These are phyloP conservation scores for Nymphaea colorata DNA, from an alignment of 164 flowering plant genomes.

Conservation along the genomic window DNA sequence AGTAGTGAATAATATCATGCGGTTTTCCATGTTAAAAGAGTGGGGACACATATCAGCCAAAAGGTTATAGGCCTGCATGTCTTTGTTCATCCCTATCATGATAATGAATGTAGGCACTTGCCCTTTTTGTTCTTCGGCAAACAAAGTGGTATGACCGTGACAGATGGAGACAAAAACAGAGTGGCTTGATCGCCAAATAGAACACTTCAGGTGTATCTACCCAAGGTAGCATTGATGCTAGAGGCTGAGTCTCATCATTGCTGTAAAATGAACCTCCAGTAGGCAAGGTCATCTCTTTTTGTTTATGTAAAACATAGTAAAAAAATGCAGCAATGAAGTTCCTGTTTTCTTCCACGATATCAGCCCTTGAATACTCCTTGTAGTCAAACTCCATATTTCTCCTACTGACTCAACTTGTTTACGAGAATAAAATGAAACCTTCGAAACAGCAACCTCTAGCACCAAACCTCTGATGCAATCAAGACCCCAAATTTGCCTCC, in stretches of 20 bases:
- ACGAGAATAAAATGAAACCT: conserved; percentile 35
- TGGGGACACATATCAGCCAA: too few species aligned
- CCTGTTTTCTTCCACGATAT: conserved; percentile 76
- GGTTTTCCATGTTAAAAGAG: too few species aligned
- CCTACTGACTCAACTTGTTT: conserved; percentile 83
- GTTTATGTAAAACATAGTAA: conserved; percentile 78
- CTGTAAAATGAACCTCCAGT: conserved; percentile 59
- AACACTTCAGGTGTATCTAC: conserved; percentile 95
- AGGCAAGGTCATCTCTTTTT: conserved; percentile 52
- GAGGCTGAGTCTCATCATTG: conserved; percentile 65
- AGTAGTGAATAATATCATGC: too few species aligned
- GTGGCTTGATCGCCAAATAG: conserved; percentile 63
- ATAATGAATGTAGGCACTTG: too few species aligned
- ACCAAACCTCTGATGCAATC: too few species aligned
- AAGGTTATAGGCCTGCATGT: too few species aligned
- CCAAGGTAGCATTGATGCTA: conserved; percentile 57
- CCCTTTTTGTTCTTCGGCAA: too few species aligned
- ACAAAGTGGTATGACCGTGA: too few species aligned
- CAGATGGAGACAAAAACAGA: too few species aligned
- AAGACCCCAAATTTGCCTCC: too few species aligned
- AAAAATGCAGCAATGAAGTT: conserved; percentile 72
- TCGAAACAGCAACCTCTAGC: conserved; percentile 12
- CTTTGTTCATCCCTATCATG: too few species aligned
- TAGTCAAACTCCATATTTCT: conserved; percentile 71
- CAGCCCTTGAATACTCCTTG: conserved; percentile 71